phyloP scores from a whole-genome alignment of 1,284 basidiomycete species.

The Microbotryum lychnidis-dioicae region DNA sequence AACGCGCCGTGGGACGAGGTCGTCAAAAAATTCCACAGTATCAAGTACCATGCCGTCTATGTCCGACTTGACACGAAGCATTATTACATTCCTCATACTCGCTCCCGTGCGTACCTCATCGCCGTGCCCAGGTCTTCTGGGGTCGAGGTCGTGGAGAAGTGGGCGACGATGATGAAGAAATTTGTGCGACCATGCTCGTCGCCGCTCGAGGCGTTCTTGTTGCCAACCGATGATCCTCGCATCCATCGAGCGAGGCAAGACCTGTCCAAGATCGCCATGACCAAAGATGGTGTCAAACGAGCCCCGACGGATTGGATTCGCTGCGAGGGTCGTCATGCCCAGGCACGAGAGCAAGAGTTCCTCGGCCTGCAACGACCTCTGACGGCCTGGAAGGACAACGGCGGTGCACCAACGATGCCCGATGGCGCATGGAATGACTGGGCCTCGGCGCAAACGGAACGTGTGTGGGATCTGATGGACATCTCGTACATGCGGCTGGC shows the following conservation, averaged over 20 bases:
- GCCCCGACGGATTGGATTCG: conserved; percentile 68
- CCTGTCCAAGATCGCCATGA: conserved; percentile 51
- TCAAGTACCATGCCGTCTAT: conserved; percentile 66
- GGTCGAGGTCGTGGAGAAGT: conserved; percentile 56
- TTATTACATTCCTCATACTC: conserved; percentile 90
- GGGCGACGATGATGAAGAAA: conserved; percentile 60
- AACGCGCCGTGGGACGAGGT: conserved; percentile 79
- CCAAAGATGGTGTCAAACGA: conserved; percentile 46
- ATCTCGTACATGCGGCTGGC: conserved; percentile 77
- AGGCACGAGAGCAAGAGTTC: conserved; percentile 72
- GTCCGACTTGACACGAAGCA: conserved; percentile 79
- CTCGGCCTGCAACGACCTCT: conserved; percentile 76
- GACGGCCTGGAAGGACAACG: conserved; percentile 91
- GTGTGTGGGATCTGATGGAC: conserved; percentile 90
- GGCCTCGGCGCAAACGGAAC: conserved; percentile 80
- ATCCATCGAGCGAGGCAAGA: conserved; percentile 82
- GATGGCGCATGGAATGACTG: conserved; percentile 94
- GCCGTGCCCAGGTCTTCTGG: conserved; percentile 51
- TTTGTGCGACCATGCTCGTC: conserved; percentile 77
- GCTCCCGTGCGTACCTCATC: conserved; percentile 59
- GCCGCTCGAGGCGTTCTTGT: conserved; percentile 82
- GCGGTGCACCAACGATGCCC: conserved; percentile 74
- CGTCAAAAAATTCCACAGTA: conserved; percentile 62
- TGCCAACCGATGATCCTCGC: conserved; percentile 79
- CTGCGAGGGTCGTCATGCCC: conserved; percentile 84